Conservation (phyloP, 2,329 filamentous ascomycete genomes). For the Stromatinia cepivora region DNA sequence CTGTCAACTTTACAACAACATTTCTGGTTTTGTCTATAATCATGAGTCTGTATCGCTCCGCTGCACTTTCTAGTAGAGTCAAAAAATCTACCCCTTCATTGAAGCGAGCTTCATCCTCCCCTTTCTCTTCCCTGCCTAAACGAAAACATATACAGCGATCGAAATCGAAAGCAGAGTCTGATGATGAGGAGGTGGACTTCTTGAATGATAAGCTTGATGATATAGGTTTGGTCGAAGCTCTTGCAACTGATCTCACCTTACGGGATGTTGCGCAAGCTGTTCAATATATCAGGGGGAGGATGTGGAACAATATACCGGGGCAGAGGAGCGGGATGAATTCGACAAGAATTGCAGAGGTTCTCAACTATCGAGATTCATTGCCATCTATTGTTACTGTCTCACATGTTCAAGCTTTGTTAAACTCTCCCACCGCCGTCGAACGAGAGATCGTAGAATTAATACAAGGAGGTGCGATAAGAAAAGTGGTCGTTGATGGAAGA, state of each 20-base stretch:
- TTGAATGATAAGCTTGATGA: slow-evolving; percentile 58
- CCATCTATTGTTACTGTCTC: slow-evolving; percentile 65
- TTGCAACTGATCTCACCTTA: slow-evolving; percentile 57
- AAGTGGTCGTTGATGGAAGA: slow-evolving; percentile 61
- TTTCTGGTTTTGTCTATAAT: neutral
- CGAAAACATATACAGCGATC: slow-evolving; percentile 35
- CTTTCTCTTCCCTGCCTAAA: slow-evolving; percentile 37
- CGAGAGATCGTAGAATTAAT: slow-evolving; percentile 65
- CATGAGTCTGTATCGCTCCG: slow-evolving; percentile 39
- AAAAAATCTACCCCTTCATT: slow-evolving; percentile 37
- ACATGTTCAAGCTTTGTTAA: slow-evolving; percentile 64
- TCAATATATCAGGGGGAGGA: slow-evolving; percentile 57
- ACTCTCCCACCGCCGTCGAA: slow-evolving; percentile 64
- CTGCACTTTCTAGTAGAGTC: slow-evolving; percentile 39
- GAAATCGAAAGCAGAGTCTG: slow-evolving; percentile 23
- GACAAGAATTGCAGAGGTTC: slow-evolving; percentile 60
- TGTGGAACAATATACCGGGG: slow-evolving; percentile 65
- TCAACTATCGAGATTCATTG: slow-evolving; percentile 59
- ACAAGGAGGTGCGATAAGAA: slow-evolving; percentile 57
- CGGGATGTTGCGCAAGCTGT: slow-evolving; percentile 66
- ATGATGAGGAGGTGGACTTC: slow-evolving; percentile 42
- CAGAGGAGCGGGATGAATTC: slow-evolving; percentile 61
- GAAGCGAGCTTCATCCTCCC: slow-evolving; percentile 35
- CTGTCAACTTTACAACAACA: neutral
- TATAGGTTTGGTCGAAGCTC: slow-evolving; percentile 54